Evolutionary conservation across 1,139 yeast genomes (phyloP).

Genomic region (Geotrichum europaeum): DNA sequence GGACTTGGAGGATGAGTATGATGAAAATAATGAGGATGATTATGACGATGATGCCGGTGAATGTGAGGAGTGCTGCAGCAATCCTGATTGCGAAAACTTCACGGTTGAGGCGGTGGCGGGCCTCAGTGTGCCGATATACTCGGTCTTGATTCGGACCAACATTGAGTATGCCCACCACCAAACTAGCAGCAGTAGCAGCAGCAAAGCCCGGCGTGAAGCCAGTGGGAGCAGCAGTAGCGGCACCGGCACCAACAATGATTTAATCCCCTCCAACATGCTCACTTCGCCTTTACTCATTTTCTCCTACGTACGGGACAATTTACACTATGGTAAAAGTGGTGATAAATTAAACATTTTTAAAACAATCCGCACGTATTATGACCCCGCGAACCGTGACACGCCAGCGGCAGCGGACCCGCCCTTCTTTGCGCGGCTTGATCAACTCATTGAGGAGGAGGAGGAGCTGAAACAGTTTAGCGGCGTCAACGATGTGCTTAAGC

Average conservation of each 20-base stretch:
- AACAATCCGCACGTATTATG: not conserved
- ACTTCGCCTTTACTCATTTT: not conserved
- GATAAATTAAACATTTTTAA: not conserved
- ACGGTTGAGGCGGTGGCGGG: conserved; percentile 15
- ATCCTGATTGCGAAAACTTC: conserved; percentile 20
- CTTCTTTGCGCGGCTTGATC: not conserved
- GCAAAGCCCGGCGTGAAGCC: conserved; percentile 9
- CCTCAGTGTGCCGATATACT: conserved; percentile 20
- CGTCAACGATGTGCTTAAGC: not conserved
- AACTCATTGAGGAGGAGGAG: not conserved
- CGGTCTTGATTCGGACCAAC: conserved; percentile 18
- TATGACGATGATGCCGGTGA: conserved; percentile 9
- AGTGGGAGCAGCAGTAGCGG: not conserved
- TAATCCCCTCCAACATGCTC: not conserved
- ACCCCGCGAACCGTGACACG: not conserved
- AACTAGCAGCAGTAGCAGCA: not conserved
- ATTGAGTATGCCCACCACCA: not conserved
- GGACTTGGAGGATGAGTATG: conserved; percentile 15
- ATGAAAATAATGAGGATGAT: conserved; percentile 19
- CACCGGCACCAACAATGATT: not conserved
- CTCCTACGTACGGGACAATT: not conserved
- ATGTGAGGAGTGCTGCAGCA: conserved; percentile 19
- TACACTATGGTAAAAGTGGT: conserved; percentile 2
- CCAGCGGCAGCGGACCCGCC: not conserved
- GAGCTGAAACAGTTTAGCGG: not conserved